A percentile compares a stretch with the other conserved stretches of the same genome.
These are phyloP conservation scores for Ophiocordyceps camponoti-leonardi DNA, from an alignment of 2,329 filamentous ascomycete species.

Conservation along the genomic window DNA sequence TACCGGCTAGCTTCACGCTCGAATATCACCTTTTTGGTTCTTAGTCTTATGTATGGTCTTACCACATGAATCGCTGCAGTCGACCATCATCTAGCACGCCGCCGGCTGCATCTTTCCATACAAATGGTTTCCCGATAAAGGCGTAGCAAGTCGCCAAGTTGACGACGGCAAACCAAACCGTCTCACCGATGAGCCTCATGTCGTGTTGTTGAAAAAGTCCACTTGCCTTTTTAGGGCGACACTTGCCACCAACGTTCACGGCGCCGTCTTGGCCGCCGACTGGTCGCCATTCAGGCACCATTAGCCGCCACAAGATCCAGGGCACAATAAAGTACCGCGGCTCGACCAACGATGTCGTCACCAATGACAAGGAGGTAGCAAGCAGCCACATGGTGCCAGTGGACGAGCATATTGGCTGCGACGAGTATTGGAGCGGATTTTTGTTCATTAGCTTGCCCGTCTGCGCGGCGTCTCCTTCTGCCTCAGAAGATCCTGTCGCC, in stretches of 20 bases:
- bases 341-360: slow-evolving; percentile 85
- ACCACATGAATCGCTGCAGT: slow-evolving; percentile 74
- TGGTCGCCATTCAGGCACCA: slow-evolving; percentile 41
- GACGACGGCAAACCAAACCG: slow-evolving; percentile 48
- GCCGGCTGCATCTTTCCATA: slow-evolving; percentile 41
- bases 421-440: slow-evolving; percentile 11
- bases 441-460: slow-evolving; percentile 3
- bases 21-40: not conserved
- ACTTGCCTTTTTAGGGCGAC: not conserved
- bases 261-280: slow-evolving; percentile 5
- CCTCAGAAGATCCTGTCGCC: not conserved
- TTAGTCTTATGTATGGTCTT: slow-evolving; percentile 1
- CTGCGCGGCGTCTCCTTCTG: not conserved
- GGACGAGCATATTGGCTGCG: slow-evolving; percentile 24
- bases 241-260: not conserved
- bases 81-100: slow-evolving; percentile 33
- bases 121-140: slow-evolving; percentile 51
- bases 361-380: slow-evolving; percentile 58
- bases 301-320: slow-evolving; percentile 81
- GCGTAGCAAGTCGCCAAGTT: slow-evolving; percentile 52
- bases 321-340: slow-evolving; percentile 92
- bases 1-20: not conserved
- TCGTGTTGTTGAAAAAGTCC: slow-evolving; percentile 15
- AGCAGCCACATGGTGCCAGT: slow-evolving; percentile 41
- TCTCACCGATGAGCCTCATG: slow-evolving; percentile 40